A percentile compares a stretch with the other conserved stretches of the same genome.
Evolutionary conservation across 176 grass and related monocot species (phyloP).

Genomic region (Miscanthus lutarioriparius): DNA sequence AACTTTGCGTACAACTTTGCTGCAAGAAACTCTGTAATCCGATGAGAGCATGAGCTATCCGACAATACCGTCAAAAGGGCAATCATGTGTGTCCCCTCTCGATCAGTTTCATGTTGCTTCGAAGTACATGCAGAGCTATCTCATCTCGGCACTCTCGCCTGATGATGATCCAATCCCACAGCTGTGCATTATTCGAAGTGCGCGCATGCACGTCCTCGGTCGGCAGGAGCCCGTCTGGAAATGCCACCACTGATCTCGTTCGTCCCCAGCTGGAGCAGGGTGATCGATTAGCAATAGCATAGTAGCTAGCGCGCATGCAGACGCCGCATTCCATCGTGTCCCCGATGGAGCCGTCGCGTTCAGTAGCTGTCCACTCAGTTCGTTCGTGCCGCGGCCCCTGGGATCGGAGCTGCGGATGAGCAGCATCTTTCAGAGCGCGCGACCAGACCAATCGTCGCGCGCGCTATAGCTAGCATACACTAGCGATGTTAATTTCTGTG

Average conservation of each 20-base stretch:
- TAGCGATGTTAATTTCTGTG: conserved; percentile 4
- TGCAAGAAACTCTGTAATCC: too few relatives aligned
- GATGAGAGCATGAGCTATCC: too few relatives aligned
- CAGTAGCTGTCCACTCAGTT: not conserved
- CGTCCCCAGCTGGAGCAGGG: too few relatives aligned
- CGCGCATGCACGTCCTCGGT: not conserved
- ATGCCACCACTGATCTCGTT: not conserved
- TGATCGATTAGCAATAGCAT: not conserved
- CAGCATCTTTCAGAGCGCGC: not conserved
- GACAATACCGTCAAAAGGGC: not conserved
- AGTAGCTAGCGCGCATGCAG: conserved; percentile 12
- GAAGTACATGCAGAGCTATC: not conserved
- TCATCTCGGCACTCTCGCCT: not conserved
- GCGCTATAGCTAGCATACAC: too few relatives aligned
- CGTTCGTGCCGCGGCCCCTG: not conserved
- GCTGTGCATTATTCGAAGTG: not conserved
- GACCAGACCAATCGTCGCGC: not conserved
- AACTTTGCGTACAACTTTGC: too few relatives aligned
- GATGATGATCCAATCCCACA: not conserved
- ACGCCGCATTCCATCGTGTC: not conserved
- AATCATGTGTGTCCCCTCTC: not conserved
- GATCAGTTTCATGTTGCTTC: not conserved
- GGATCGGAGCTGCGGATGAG: not conserved
- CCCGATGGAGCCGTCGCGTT: conserved; percentile 15
- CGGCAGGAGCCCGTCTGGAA: not conserved